A percentile compares a stretch with the other conserved stretches of the same genome.
These are phyloP conservation scores for Chimonanthus praecox DNA, from an alignment of 164 flowering plant species.

Conservation along the genomic window DNA sequence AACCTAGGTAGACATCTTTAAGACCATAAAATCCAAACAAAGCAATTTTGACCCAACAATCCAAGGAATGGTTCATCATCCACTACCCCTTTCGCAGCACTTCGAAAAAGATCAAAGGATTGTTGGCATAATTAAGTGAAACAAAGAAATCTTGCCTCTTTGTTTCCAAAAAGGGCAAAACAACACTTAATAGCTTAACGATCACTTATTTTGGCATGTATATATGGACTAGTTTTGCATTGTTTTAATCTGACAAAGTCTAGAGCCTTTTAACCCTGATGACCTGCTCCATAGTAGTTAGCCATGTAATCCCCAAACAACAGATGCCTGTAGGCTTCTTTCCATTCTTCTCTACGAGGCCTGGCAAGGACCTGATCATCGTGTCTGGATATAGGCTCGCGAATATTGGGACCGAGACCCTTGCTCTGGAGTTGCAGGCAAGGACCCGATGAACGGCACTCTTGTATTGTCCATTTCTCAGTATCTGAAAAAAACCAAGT, in stretches of 20 bases:
- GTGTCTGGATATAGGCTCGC: slow-evolving; percentile 16
- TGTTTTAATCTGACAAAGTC: slow-evolving; percentile 8
- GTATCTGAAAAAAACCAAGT: slow-evolving; percentile 7
- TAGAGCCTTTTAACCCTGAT: slow-evolving; percentile 13
- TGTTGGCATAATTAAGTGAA: no score
- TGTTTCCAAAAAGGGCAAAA: no score
- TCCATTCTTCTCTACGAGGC: slow-evolving; percentile 14
- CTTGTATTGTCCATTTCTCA: slow-evolving; percentile 22
- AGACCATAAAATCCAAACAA: no score
- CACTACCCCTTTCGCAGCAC: no score
- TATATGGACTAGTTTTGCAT: neutral
- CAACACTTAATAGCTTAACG: no score
- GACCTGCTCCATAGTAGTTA: slow-evolving; percentile 12
- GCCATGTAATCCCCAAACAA: slow-evolving; percentile 21
- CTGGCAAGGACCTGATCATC: slow-evolving; percentile 17
- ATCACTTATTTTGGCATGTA: neutral
- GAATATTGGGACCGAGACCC: slow-evolving; percentile 16
- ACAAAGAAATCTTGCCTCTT: no score
- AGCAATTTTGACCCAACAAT: no score
- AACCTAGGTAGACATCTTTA: no score
- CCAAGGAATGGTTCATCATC: no score
- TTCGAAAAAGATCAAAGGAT: no score
- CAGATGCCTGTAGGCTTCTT: slow-evolving; percentile 11
- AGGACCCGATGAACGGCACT: slow-evolving; percentile 15
- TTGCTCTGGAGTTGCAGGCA: slow-evolving; percentile 10